These are phyloP conservation scores for Fusarium scirpi DNA, from an alignment of 2,329 filamentous ascomycete species.

Conservation along the genomic window DNA sequence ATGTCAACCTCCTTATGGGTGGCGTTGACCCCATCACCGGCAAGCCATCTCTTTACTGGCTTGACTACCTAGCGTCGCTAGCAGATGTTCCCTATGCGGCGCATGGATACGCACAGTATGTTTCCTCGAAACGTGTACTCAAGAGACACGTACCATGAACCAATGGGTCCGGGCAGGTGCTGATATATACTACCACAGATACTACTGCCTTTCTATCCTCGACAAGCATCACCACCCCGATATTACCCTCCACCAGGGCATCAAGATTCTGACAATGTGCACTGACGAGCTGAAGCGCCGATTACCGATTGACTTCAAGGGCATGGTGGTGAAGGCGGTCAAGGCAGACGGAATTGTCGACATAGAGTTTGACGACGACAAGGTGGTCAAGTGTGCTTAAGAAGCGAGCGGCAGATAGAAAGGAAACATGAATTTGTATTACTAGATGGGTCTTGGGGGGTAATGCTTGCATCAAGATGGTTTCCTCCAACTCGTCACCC, in stretches of 20 bases:
- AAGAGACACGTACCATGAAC: neutral
- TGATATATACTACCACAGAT: constrained; percentile 63
- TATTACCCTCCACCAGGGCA: constrained; percentile 87
- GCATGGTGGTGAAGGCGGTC: constrained; percentile 91
- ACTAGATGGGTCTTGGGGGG: constrained; percentile 49
- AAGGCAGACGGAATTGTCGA: constrained; percentile 93
- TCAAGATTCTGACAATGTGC: constrained; percentile 94
- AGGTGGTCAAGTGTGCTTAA: constrained; percentile 73
- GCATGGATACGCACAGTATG: constrained; percentile 96
- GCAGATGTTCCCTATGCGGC: constrained; percentile 94
- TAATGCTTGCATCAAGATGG: constrained; percentile 44
- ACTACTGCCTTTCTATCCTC: constrained; percentile 97
- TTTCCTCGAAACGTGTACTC: constrained; percentile 17
- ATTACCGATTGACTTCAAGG: constrained; percentile 99
- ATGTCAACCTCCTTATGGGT: constrained; percentile 94
- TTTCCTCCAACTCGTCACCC: constrained; percentile 31
- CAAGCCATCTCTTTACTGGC: constrained; percentile 94
- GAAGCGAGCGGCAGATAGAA: constrained; percentile 26
- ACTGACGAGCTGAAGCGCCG: constrained; percentile 96
- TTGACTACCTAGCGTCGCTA: constrained; percentile 93
- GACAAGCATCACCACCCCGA: constrained; percentile 99
- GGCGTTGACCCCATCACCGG: constrained; percentile 92
- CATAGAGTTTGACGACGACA: constrained; percentile 86
- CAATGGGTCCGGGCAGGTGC: constrained; percentile 7
- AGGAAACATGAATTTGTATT: constrained; percentile 52